These are phyloP conservation scores for Cardamine resedifolia DNA, from an alignment of 345 rosid species.

Conservation along the genomic window DNA sequence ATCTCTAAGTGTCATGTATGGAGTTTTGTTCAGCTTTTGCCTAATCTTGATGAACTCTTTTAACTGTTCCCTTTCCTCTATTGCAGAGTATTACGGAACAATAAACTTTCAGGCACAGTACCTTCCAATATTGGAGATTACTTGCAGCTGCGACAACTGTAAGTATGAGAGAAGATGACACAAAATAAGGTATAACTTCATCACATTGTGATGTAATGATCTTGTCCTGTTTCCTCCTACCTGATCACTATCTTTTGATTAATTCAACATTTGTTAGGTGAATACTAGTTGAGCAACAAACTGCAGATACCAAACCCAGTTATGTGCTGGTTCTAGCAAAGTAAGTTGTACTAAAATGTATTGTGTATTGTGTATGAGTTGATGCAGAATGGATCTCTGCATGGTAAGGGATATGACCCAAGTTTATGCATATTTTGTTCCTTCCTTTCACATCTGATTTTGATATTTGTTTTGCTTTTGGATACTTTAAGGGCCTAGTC, in stretches of 20 bases:
- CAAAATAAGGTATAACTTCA: too few species aligned
- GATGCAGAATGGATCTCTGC: slow-evolving; percentile 91
- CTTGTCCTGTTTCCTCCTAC: too few species aligned
- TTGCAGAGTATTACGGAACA: slow-evolving; percentile 45
- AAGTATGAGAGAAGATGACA: slow-evolving; percentile 26
- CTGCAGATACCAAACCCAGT: too few species aligned
- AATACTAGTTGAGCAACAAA: too few species aligned
- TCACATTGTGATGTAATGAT: too few species aligned
- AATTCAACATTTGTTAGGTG: too few species aligned
- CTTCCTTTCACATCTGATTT: slow-evolving; percentile 2
- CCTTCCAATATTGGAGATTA: slow-evolving; percentile 45
- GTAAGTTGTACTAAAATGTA: too few species aligned
- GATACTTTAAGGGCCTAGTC: slow-evolving; percentile 52
- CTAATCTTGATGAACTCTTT: slow-evolving; percentile 16
- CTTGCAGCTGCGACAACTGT: slow-evolving; percentile 36
- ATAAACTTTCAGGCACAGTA: slow-evolving; percentile 43
- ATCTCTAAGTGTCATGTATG: slow-evolving; percentile 52
- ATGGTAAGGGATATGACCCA: slow-evolving; percentile 47
- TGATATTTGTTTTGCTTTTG: neutral
- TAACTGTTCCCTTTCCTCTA: slow-evolving; percentile 2
- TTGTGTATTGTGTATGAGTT: slow-evolving; percentile 84
- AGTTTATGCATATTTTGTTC: slow-evolving; percentile 14
- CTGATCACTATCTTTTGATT: too few species aligned
- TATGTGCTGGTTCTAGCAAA: too few species aligned
- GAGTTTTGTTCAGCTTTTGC: neutral